These are phyloP conservation scores for Collariella sp. DNA, from an alignment of 495 filamentous ascomycete genomes.

Conservation along the genomic window DNA sequence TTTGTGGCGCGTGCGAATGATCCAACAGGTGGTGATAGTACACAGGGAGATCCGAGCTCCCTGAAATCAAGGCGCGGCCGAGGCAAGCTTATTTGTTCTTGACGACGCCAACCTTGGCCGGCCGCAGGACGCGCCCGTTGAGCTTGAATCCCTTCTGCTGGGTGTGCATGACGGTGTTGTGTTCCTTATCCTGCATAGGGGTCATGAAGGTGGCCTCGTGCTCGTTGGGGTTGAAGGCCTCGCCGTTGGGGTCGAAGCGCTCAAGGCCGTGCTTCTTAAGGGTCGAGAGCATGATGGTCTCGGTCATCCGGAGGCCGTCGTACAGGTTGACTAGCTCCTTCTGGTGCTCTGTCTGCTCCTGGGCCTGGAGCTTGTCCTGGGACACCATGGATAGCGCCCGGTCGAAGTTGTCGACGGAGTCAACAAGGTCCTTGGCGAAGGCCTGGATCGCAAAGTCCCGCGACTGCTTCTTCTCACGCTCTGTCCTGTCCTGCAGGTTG, in stretches of 20 bases:
- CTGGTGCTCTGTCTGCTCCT: constrained; percentile 45
- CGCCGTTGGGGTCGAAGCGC: constrained; percentile 69
- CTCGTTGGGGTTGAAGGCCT: constrained; percentile 88
- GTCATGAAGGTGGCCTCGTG: constrained; percentile 96
- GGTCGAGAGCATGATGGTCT: constrained; percentile 76
- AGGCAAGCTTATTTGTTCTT: constrained; percentile 38
- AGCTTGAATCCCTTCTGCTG: constrained; percentile 92
- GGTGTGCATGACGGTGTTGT: constrained; percentile 81
- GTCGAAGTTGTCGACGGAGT: constrained; percentile 93
- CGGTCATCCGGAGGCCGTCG: constrained; percentile 89
- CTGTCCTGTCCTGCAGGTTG: constrained; percentile 90
- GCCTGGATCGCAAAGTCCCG: constrained; percentile 89
- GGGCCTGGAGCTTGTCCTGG: constrained; percentile 53
- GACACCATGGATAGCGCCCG: constrained; percentile 77
- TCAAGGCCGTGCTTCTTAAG: constrained; percentile 90
- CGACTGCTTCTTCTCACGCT: constrained; percentile 78
- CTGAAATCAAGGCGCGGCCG: neutral
- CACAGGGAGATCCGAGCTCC: neutral
- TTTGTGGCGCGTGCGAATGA: neutral
- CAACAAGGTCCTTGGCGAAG: constrained; percentile 90
- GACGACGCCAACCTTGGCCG: constrained; percentile 92
- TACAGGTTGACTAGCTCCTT: constrained; percentile 73
- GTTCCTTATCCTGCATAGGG: constrained; percentile 71
- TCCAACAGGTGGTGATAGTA: constrained; percentile 8
- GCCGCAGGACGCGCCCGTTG: constrained; percentile 81